Percentiles rank a stretch among this genome's conserved stretches.
Evolutionary conservation across 352 stramenopile genomes (phyloP).

Genomic region (Globisporangium solare): DNA sequence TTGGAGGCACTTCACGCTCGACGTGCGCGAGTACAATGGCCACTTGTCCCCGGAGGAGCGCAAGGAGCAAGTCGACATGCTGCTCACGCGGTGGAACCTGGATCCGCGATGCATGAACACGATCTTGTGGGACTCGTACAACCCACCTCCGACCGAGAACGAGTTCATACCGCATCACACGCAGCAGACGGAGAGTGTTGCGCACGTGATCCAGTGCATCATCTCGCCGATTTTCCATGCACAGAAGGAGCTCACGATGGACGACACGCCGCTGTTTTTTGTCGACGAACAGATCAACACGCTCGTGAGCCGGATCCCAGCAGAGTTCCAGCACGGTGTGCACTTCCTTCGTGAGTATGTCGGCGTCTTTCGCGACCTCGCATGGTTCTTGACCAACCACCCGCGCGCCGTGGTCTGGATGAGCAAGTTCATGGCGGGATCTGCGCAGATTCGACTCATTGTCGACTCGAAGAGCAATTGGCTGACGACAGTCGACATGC

Average conservation of each 20-base stretch:
- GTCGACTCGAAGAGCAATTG: constrained; percentile 38
- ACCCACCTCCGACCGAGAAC: constrained; percentile 12
- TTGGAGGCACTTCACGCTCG: constrained; percentile 37
- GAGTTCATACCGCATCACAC: constrained; percentile 26
- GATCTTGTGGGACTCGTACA: constrained; percentile 45
- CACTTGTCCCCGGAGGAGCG: constrained; percentile 34
- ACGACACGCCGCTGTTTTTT: constrained; percentile 36
- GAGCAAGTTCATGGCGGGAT: constrained; percentile 30
- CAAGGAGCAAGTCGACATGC: constrained; percentile 34
- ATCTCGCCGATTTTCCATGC: constrained; percentile 34
- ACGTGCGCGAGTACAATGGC: constrained; percentile 38
- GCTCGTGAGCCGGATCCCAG: constrained; percentile 25
- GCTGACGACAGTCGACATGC: constrained; percentile 46
- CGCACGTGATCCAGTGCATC: constrained; percentile 40
- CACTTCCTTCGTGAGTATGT: constrained; percentile 32
- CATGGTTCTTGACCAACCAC: constrained; percentile 43
- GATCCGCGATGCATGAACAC: constrained; percentile 40
- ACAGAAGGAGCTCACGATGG: constrained; percentile 25
- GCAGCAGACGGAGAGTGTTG: constrained; percentile 33
- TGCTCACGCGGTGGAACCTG: constrained; percentile 41
- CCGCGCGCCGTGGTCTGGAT: constrained; percentile 34
- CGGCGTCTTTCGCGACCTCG: constrained; percentile 31
- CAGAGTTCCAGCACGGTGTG: constrained; percentile 30
- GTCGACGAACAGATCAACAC: constrained; percentile 43
- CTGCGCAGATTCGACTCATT: constrained; percentile 32